Conservation (phyloP, 2,329 filamentous ascomycete genomes). For the Sporothrix inflata region DNA sequence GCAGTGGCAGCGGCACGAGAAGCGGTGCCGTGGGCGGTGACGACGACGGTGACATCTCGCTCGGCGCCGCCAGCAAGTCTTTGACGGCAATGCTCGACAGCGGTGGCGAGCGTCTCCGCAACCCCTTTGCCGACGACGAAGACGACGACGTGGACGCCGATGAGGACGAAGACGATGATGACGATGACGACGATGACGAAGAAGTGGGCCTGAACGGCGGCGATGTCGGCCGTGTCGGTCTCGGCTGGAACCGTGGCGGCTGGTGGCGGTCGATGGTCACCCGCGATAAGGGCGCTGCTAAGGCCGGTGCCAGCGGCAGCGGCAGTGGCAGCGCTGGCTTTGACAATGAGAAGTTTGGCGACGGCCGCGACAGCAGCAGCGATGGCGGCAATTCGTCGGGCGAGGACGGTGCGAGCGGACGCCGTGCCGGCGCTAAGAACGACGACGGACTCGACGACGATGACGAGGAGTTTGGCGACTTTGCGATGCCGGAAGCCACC, state of each 20-base stretch:
- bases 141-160: constrained; percentile 44
- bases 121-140: constrained; percentile 63
- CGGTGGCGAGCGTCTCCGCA: constrained; percentile 44
- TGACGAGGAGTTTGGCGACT: constrained; percentile 70
- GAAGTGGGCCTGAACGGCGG: constrained; percentile 44
- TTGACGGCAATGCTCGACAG: constrained; percentile 26
- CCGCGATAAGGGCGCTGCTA: constrained; percentile 20
- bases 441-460: constrained; percentile 57
- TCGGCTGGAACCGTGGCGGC: constrained; percentile 42
- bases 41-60: constrained; percentile 20
- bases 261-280: constrained; percentile 45
- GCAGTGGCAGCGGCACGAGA: not conserved
- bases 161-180: constrained; percentile 52
- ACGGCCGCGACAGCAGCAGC: constrained; percentile 43
- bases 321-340: not conserved
- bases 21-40: not conserved
- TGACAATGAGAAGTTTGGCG: constrained; percentile 40
- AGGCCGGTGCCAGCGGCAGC: not conserved
- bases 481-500: constrained; percentile 64
- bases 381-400: constrained; percentile 38
- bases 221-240: constrained; percentile 36
- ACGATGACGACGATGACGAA: constrained; percentile 47
- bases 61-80: constrained; percentile 21
- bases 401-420: constrained; percentile 55
- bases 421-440: constrained; percentile 45